Percentiles rank a stretch among this genome's conserved stretches.
These are phyloP conservation scores for Phytomonas sp. DNA, from an alignment of 208 protist genomes.

Conservation along the genomic window DNA sequence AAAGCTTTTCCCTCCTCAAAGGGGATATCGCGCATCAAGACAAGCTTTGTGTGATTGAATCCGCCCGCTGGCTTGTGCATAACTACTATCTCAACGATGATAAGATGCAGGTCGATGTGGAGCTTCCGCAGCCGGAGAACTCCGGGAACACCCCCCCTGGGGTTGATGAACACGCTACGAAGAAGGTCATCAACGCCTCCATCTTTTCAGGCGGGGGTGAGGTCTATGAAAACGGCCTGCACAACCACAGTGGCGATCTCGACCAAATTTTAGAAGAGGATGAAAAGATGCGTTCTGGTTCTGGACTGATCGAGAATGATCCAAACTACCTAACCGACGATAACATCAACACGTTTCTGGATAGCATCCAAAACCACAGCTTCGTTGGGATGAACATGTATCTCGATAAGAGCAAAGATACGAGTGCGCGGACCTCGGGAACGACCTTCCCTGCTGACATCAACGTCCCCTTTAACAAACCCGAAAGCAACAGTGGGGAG, in stretches of 20 bases:
- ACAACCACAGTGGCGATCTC: slow-evolving; percentile 65
- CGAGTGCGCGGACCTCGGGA: not conserved
- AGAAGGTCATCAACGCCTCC: slow-evolving; percentile 4
- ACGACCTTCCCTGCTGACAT: not conserved
- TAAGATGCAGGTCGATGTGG: slow-evolving; percentile 36
- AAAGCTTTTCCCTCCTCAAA: slow-evolving; percentile 25
- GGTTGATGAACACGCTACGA: not conserved
- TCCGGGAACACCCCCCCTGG: not conserved
- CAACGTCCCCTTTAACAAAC: not conserved
- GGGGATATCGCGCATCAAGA: slow-evolving; percentile 18
- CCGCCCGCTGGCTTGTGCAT: slow-evolving; percentile 78
- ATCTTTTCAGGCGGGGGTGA: not conserved
- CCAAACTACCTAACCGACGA: not conserved
- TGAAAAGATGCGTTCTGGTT: slow-evolving; percentile 27
- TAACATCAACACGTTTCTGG: not conserved
- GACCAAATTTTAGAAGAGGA: slow-evolving; percentile 45
- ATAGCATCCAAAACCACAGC: not conserved
- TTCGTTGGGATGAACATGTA: not conserved
- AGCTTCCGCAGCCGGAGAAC: slow-evolving; percentile 5
- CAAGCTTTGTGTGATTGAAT: slow-evolving; percentile 40
- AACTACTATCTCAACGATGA: slow-evolving; percentile 76
- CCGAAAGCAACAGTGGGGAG: not conserved
- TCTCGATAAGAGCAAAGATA: not conserved
- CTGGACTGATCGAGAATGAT: not conserved
- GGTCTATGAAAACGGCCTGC: slow-evolving; percentile 27